Evolutionary conservation across 2,329 filamentous ascomycete genomes (phyloP), one percentile per base, ranked within the genome.

Genomic region (Pseudohalonectria lignicola): DNA sequence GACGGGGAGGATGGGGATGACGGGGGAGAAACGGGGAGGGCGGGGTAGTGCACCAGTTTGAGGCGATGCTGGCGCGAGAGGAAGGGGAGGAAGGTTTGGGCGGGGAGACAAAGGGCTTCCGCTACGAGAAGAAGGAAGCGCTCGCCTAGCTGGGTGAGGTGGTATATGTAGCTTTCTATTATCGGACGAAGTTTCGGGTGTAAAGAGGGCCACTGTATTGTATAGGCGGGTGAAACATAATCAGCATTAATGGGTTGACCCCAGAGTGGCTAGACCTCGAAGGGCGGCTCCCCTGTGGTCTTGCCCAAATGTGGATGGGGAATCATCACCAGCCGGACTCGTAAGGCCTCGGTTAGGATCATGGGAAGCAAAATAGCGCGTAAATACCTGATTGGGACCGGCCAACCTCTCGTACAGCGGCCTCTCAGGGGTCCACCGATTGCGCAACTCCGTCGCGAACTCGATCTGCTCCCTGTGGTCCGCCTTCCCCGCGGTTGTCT

Each of bases 401-500:
- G 59, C 55, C 18, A 73, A 44, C 3, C 60, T 51, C 37, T 67
- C 65, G 38, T 59, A 62, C 17, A 65, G 39, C 4, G 64, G 60
- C 10, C 46, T 34, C 1, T 49, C 55, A 4, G 46, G 44, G 1
- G 46, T 34, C 50, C 61, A 63, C 2, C 48, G 57, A 1, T 53
- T 57, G 0, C 53, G 40, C 21, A 76, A 52, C 44, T 78, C 73
- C 0, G 71, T 77, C 12, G 69, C 73, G 48, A 74, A 71, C 48
- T 79, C 74, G 34, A 76, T 69, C 46, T 79, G 74, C 49, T 79
- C 74, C 15, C 74, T 56, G 15, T 60, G 54, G 47, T 79, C 74
- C 12, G 53, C 47, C 37, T 56, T 53, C 0, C 71, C 70, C 0
- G 69, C 66, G 2, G 76, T 79, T 0, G 56, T 71, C 50, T 79